Evolutionary conservation across 176 grass and related monocot genomes (phyloP), one percentile per base, ranked within the genome.

Genomic region (Tuctoria greenei): DNA sequence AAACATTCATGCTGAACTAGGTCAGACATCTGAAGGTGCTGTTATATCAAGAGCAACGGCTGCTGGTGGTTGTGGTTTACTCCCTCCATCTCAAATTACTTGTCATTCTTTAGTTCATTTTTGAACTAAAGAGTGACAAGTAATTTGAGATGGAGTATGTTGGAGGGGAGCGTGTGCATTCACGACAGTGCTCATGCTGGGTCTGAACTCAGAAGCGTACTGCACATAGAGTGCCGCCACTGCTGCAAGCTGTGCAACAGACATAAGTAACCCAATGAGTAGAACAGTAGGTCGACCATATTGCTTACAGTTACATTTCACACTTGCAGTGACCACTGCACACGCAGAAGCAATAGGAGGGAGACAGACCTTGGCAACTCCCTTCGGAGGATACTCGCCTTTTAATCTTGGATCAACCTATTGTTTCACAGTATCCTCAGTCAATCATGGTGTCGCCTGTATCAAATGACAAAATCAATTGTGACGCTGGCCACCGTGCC

Each of bases 161-260:
- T n/a, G 77, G 73, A 96, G 89, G n/a, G 93, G 89, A 18, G 84
- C 89, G 51, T 92, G 89, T 6, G 89, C 93, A 77, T 96, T 92
- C 35, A 96, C 89, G 13, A 96, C 86, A 31, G 92, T 96, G 78
- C 93, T 96, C 93, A 96, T 96, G 65, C 84, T 96, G 70, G 93
- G 93, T 74, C 93, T 96, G 34, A 90, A 92, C 75, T 96, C 93
- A 51, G 84, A 73, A 63, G 92, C 93, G 24, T 89, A 96, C 38
- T 96, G 93, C 70, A 92, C 86, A 16, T 89, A 96, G 17, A 96
- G 84, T 61, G 93, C 93, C 1, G 89, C 89, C 36, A 96, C 86
- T 0, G 93, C 89, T 12, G 93, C 93, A 34, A 96, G 86, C 93
- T 96, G 77, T 96, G 77, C 70, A 85, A 80, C 2, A 61, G 6